Conservation (phyloP, 2,329 filamentous ascomycete genomes). For the Sporothrix humicola region DNA sequence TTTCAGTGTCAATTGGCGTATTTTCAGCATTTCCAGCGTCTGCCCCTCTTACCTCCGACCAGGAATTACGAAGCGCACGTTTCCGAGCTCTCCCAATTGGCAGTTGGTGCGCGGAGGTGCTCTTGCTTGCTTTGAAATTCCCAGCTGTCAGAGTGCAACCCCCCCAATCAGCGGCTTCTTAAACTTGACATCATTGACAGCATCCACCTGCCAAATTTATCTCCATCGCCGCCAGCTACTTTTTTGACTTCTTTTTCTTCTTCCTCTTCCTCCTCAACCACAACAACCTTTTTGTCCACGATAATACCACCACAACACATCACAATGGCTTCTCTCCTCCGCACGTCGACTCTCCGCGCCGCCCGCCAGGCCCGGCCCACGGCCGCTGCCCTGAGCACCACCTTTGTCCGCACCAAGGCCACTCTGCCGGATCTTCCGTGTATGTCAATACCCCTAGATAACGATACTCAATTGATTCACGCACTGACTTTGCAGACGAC, state of each 20-base stretch:
- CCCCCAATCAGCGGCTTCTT: conserved; percentile 6
- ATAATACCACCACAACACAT: neutral
- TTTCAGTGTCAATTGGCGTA: neutral
- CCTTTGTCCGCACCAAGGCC: conserved; percentile 84
- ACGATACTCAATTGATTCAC: neutral
- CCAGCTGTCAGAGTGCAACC: neutral
- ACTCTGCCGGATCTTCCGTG: conserved; percentile 86
- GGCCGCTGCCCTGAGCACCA: conserved; percentile 69
- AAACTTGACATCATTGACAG: conserved; percentile 21
- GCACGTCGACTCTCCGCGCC: conserved; percentile 73
- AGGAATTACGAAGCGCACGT: conserved; percentile 27
- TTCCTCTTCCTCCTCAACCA: neutral
- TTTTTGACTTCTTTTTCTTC: neutral
- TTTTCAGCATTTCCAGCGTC: neutral
- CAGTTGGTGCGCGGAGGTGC: neutral
- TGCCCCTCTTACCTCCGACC: conserved; percentile 19
- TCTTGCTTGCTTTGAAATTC: neutral
- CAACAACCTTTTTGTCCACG: neutral
- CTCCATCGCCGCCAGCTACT: neutral
- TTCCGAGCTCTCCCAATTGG: conserved; percentile 32
- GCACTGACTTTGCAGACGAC: conserved; percentile 68
- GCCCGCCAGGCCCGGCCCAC: conserved; percentile 70
- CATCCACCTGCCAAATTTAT: neutral
- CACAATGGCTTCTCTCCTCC: conserved; percentile 35
- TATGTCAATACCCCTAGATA: conserved; percentile 44